Evolutionary conservation across 805 yeast species (phyloP).

Genomic region (Pichia nanzhaoensis): DNA sequence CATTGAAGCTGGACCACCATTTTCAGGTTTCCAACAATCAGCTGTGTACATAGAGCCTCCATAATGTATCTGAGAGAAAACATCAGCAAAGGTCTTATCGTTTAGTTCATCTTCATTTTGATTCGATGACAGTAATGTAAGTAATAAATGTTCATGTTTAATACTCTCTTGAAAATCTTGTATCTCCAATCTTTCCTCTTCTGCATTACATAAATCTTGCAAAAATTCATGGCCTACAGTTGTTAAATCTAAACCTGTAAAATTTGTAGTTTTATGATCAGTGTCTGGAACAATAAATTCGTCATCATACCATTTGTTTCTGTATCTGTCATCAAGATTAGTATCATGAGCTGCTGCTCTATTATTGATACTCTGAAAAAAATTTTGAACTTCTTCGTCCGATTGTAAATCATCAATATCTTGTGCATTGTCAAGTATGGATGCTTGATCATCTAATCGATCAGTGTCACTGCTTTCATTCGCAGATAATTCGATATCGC

Average conservation of each 20-base stretch:
- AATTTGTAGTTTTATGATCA: not conserved
- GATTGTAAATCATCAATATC: conserved; percentile 9
- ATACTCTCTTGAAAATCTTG: conserved; percentile 5
- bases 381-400: conserved; percentile 1
- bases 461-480: conserved; percentile 30
- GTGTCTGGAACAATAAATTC: conserved; percentile 4
- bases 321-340: not conserved
- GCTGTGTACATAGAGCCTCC: not conserved
- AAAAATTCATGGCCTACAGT: conserved; percentile 8
- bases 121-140: not conserved
- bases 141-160: conserved; percentile 3
- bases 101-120: not conserved
- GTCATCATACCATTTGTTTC: conserved; percentile 1
- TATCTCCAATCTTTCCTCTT: conserved; percentile 1
- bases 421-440: not conserved
- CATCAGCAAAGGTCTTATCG: not conserved
- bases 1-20: conserved; percentile 6
- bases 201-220: conserved; percentile 5
- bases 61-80: not conserved
- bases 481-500: conserved; percentile 27
- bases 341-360: not conserved
- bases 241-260: conserved; percentile 5
- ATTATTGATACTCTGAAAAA: not conserved
- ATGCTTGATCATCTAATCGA: not conserved
- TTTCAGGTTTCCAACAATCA: conserved; percentile 2